These are phyloP conservation scores for Micractinium sp. DNA, from an alignment of 139 green algal species.

Conservation along the genomic window DNA sequence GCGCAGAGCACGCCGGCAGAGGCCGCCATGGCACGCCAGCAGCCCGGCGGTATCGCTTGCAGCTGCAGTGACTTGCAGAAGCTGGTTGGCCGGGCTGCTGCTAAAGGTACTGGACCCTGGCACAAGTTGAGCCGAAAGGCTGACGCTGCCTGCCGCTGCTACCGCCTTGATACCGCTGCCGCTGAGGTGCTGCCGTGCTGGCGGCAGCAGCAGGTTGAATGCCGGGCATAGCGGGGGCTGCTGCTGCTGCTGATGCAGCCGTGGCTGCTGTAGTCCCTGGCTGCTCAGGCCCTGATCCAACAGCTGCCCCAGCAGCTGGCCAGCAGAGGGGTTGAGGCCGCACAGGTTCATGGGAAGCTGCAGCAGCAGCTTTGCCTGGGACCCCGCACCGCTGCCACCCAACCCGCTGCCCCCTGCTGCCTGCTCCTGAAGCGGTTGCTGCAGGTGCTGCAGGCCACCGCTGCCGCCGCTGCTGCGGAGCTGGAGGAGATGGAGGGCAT, in stretches of 20 bases:
- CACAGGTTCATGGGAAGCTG: neutral
- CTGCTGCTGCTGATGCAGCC: neutral
- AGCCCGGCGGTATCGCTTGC: neutral
- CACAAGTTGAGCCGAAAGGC: neutral
- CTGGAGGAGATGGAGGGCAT: neutral
- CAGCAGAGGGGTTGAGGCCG: neutral
- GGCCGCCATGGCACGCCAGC: neutral
- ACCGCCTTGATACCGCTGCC: neutral
- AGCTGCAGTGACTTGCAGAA: neutral
- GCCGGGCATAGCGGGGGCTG: neutral
- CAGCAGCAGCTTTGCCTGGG: neutral
- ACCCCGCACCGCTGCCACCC: neutral
- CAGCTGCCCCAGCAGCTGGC: neutral
- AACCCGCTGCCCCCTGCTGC: neutral
- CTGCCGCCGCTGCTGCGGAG: neutral
- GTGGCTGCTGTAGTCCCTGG: neutral
- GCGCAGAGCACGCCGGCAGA: neutral
- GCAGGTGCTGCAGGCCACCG: neutral
- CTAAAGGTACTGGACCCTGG: neutral
- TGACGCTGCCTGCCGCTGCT: neutral
- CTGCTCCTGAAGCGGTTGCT: neutral
- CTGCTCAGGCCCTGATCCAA: neutral
- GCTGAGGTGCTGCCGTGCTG: neutral
- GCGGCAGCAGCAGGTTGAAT: slow-evolving; percentile 1
- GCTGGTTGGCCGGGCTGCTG: neutral